phyloP scores from a whole-genome alignment of 208 protist genomes.

The Wallacemonas collosoma region DNA sequence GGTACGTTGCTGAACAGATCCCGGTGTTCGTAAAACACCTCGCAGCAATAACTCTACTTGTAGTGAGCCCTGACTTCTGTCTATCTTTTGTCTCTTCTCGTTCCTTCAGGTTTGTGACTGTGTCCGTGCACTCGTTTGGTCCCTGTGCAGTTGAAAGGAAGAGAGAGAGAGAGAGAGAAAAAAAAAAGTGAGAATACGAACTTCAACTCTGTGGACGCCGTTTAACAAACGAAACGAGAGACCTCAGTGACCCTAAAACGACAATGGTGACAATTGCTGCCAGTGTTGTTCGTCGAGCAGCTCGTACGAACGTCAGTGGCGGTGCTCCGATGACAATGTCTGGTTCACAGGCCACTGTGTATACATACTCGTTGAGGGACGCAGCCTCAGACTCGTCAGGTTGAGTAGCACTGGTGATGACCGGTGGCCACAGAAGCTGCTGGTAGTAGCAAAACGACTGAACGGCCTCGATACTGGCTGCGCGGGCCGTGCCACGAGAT shows the following conservation, averaged over 20 bases:
- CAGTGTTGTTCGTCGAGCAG: slow-evolving; percentile 62
- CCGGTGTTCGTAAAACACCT: no score
- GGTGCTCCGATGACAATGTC: slow-evolving; percentile 68
- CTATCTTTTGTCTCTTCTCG: no score
- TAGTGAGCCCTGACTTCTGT: no score
- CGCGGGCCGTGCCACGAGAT: neutral
- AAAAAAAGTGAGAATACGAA: slow-evolving; percentile 1
- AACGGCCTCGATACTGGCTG: slow-evolving; percentile 16
- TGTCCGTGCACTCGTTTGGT: no score
- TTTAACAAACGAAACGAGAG: neutral
- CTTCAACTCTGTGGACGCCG: neutral
- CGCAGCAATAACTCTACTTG: no score
- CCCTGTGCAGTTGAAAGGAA: neutral
- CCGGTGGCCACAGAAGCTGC: slow-evolving; percentile 80
- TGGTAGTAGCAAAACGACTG: slow-evolving; percentile 52
- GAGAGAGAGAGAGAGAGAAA: slow-evolving; percentile 16
- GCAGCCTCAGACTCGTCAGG: slow-evolving; percentile 59
- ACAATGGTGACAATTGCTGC: slow-evolving; percentile 43
- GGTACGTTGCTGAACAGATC: no score
- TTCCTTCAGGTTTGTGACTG: no score
- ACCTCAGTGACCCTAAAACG: slow-evolving; percentile 21
- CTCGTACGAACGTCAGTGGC: slow-evolving; percentile 58
- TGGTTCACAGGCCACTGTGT: slow-evolving; percentile 65
- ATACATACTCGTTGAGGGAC: slow-evolving; percentile 80
- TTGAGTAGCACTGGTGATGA: slow-evolving; percentile 61